Percentiles rank a stretch among this genome's conserved stretches.
Evolutionary conservation across 495 filamentous ascomycete genomes (phyloP).

Genomic region (Neurospora cerealis): DNA sequence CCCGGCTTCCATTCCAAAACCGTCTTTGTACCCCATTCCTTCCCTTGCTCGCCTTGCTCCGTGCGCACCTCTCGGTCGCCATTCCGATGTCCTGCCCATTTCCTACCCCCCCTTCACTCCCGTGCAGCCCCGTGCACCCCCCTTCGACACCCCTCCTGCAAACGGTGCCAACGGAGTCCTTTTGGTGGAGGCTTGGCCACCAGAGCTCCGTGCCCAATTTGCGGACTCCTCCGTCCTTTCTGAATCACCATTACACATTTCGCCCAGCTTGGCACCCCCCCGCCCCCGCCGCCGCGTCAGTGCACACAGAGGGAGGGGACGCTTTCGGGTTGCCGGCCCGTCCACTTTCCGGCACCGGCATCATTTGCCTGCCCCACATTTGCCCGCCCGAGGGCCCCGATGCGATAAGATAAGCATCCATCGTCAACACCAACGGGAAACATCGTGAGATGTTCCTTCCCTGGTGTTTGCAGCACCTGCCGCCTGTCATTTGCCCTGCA

Average conservation of each 20-base stretch:
- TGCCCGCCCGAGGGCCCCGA: background rate
- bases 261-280: background rate
- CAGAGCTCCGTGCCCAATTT: constrained; percentile 10
- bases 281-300: background rate
- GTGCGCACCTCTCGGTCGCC: constrained; percentile 19
- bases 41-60: constrained; percentile 20
- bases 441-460: background rate
- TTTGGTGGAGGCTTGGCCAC: background rate
- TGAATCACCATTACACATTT: background rate
- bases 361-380: background rate
- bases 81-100: constrained; percentile 14
- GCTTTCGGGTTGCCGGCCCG: background rate
- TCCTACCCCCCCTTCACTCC: background rate
- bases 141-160: constrained; percentile 1
- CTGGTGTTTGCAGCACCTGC: background rate
- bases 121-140: background rate
- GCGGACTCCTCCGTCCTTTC: background rate
- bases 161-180: constrained; percentile 9
- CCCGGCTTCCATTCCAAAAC: constrained; percentile 23
- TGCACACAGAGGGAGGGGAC: background rate
- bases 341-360: background rate
- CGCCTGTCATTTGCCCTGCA: background rate
- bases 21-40: constrained; percentile 13
- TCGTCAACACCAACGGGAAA: background rate
- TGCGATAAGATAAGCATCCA: background rate